Conservation (phyloP, 192 early-diverging fungal species). For the Mortierella hygrophila region DNA sequence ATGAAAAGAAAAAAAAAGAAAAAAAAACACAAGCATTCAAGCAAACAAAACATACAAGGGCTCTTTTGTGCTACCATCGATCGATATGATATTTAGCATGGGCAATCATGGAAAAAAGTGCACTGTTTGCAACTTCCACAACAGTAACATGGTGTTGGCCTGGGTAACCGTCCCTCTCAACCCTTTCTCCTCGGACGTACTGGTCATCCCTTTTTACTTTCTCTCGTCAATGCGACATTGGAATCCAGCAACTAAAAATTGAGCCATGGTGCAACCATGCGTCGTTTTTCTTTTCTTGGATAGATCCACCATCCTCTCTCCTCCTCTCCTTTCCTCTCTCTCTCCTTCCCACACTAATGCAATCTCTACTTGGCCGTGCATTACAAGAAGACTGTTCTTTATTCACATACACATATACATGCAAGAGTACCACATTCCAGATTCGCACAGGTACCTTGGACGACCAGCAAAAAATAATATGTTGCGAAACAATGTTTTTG, state of each 20-base stretch:
- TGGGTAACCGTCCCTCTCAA: too few species aligned
- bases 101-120: too few species aligned
- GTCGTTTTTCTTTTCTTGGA: background rate
- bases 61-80: too few species aligned
- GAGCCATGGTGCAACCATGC: background rate
- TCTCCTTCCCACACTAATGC: background rate
- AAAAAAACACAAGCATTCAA: too few species aligned
- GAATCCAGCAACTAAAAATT: background rate
- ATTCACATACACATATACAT: background rate
- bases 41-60: too few species aligned
- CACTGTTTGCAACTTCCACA: too few species aligned
- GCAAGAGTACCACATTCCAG: background rate
- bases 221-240: background rate
- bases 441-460: too few species aligned
- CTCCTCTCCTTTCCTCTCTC: background rate
- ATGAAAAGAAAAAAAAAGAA: too few species aligned
- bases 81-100: too few species aligned
- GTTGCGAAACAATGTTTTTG: too few species aligned
- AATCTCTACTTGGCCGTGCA: background rate
- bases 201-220: background rate
- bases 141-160: too few species aligned
- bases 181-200: background rate
- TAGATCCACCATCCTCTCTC: background rate
- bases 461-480: background rate
- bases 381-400: background rate